Evolutionary conservation across 305 asterid species (phyloP), one percentile per base, ranked within the genome.

Genomic region (Ruellia speciosa): DNA sequence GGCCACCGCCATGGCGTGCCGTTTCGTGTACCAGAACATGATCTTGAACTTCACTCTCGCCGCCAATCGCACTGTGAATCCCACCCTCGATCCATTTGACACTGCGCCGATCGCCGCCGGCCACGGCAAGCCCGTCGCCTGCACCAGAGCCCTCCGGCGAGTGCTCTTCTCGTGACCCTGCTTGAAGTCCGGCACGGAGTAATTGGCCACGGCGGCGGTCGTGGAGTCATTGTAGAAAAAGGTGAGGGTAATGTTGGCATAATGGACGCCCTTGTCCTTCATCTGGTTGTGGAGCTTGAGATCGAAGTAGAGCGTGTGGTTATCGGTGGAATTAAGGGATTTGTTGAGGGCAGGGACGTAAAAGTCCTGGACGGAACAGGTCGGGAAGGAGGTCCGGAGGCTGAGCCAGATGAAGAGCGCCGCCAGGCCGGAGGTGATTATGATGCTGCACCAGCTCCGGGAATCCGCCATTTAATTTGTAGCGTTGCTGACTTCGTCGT

Each of bases 261-360:
- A 82, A 49, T 35, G 18, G 13, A 82, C 86, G 58, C 90, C 86
- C 43, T 82, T 79, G 65, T 75, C 84, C 41, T 82, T 82, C 84
- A 77, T 79, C 18, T 37, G 33, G 67, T 82, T 82, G 7, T 62
- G 59, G 67, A 82, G 81, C 62, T 67, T 68, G 58, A 82, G 81
- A 28, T 71, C 66, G 74, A 82, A 69, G 66, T 0, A 61, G 2
- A 82, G 28, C 58, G 81, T 33, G 77, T 63, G 65, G 63, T 73
- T 79, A 68, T 53, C 40, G 52, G 49, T 6, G 16, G 16, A 1
- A 12, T n/a, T n/a, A 12, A 5, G 13, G 49, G 49, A 12, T 4
- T 4, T n/a, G 49, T 43, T 43, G 14, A 43, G 49, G 16, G 16
- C 16, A 13, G 49, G 49, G 16, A 43, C 49, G 49, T 43, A 13